Evolutionary conservation across 2,329 filamentous ascomycete species (phyloP).

Genomic region (Pochonia chlamydosporia): DNA sequence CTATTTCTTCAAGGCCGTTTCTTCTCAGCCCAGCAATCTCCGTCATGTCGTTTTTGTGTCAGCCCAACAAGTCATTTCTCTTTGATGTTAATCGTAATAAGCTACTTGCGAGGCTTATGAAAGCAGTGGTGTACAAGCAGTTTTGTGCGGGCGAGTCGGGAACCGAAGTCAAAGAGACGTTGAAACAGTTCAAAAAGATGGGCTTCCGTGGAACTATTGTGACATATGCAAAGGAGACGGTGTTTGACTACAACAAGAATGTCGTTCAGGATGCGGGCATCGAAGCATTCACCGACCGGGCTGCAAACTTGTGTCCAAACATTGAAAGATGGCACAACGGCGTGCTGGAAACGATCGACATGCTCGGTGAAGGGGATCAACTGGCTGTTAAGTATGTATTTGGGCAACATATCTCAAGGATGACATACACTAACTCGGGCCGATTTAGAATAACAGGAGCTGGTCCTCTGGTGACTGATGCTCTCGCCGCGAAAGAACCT

Average conservation of each 20-base stretch:
- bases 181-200: constrained; percentile 35
- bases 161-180: constrained; percentile 37
- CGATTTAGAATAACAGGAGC: constrained; percentile 33
- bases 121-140: constrained; percentile 47
- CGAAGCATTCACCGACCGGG: constrained; percentile 33
- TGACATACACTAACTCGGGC: background rate
- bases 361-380: constrained; percentile 28
- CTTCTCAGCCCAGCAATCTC: constrained; percentile 31
- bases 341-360: constrained; percentile 22
- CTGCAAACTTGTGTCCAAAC: constrained; percentile 27
- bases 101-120: constrained; percentile 39
- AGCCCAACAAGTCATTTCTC: constrained; percentile 28
- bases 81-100: constrained; percentile 43
- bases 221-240: constrained; percentile 43
- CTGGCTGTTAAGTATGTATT: constrained; percentile 32
- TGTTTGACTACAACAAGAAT: constrained; percentile 31
- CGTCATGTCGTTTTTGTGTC: constrained; percentile 31
- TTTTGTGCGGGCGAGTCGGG: constrained; percentile 49
- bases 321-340: constrained; percentile 32
- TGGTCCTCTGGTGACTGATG: constrained; percentile 30
- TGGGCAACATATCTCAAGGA: background rate
- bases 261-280: constrained; percentile 14
- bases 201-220: constrained; percentile 51
- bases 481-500: constrained; percentile 26
- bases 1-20: constrained; percentile 38